Evolutionary conservation across 2,329 filamentous ascomycete genomes (phyloP).

Genomic region (Trichoderma asperellum): DNA sequence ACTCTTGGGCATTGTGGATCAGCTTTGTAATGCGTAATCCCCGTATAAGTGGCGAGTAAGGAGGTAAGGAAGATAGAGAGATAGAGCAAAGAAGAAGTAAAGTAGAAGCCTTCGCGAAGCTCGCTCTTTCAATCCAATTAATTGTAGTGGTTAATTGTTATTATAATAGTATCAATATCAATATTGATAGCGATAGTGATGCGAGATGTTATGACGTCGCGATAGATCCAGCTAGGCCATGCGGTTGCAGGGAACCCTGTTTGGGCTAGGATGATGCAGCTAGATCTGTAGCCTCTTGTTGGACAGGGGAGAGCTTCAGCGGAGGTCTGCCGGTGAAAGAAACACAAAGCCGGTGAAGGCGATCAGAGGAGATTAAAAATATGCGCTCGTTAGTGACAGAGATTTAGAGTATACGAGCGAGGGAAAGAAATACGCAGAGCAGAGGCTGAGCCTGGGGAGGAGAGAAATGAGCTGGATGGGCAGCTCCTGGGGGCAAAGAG

Average conservation of each 20-base stretch:
- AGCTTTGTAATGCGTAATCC: slow-evolving; percentile 28
- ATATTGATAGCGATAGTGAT: neutral
- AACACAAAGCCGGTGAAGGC: neutral
- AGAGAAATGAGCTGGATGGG: slow-evolving; percentile 7
- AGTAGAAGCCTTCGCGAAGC: neutral
- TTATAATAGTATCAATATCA: neutral
- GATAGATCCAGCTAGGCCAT: neutral
- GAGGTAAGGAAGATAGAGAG: neutral
- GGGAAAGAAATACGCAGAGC: neutral
- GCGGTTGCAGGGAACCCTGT: slow-evolving; percentile 4
- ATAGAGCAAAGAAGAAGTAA: neutral
- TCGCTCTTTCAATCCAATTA: neutral
- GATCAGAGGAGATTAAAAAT: neutral
- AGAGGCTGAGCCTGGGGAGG: neutral
- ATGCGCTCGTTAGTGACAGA: neutral
- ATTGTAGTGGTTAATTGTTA: neutral
- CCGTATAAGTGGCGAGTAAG: neutral
- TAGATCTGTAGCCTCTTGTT: neutral
- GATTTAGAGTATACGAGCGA: neutral
- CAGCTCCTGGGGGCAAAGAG: neutral
- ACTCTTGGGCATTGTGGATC: slow-evolving; percentile 32
- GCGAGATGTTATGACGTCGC: slow-evolving; percentile 6
- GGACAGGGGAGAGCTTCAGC: neutral
- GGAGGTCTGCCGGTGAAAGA: neutral
- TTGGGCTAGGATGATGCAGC: slow-evolving; percentile 1